Conservation (phyloP, 1,284 basidiomycete genomes). For the Schizopora paradoxa region DNA sequence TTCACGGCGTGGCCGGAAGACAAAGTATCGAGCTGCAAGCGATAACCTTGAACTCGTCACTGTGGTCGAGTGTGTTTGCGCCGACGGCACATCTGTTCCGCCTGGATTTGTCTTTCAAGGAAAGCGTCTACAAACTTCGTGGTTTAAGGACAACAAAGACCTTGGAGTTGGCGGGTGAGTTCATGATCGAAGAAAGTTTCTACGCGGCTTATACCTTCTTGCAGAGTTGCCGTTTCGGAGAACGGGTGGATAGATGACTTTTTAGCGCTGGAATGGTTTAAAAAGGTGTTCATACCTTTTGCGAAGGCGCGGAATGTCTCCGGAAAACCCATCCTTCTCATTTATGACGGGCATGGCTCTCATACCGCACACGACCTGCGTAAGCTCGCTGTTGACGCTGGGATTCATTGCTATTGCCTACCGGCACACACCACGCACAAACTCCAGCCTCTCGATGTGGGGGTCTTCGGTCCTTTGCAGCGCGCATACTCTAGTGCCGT, state of each 20-base stretch:
- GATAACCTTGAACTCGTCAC: constrained; percentile 28
- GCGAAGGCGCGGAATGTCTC: too few species aligned
- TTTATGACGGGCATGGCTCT: constrained; percentile 29
- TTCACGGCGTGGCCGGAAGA: neutral
- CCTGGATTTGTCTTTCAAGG: constrained; percentile 33
- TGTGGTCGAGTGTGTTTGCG: constrained; percentile 28
- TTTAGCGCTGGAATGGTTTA: constrained; percentile 32
- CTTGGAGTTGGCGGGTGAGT: too few species aligned
- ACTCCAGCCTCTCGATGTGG: constrained; percentile 37
- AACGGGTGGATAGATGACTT: constrained; percentile 39
- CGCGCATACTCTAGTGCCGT: too few species aligned
- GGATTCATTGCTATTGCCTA: constrained; percentile 31
- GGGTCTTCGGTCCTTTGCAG: constrained; percentile 31
- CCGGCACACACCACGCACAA: constrained; percentile 36
- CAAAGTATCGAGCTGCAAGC: constrained; percentile 20
- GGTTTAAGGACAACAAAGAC: too few species aligned
- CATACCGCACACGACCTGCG: constrained; percentile 28
- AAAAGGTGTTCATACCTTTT: constrained; percentile 30
- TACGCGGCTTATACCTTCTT: too few species aligned
- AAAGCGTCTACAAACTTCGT: too few species aligned
- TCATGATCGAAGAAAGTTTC: too few species aligned
- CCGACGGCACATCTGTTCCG: constrained; percentile 22
- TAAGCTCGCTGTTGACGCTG: constrained; percentile 23
- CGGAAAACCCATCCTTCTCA: too few species aligned
- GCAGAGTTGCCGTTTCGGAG: constrained; percentile 23